These are phyloP conservation scores for Stropharia rugosoannulata DNA, from an alignment of 768 basidiomycete species.

Conservation along the genomic window DNA sequence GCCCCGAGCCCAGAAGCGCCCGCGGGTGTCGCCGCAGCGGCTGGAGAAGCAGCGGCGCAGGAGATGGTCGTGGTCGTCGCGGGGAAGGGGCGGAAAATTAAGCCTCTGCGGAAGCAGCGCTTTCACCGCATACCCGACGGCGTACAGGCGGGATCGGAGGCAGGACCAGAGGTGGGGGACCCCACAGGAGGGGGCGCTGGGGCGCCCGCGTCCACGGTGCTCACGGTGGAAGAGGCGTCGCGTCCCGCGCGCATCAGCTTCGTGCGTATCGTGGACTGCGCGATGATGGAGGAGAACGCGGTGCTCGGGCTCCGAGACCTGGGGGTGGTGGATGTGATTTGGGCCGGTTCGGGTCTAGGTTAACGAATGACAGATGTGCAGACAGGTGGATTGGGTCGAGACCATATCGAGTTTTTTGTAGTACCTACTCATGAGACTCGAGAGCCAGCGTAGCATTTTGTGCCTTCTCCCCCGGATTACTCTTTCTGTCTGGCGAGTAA, in stretches of 20 bases:
- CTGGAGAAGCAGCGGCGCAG: neutral
- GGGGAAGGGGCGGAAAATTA: slow-evolving; percentile 26
- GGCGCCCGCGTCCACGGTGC: slow-evolving; percentile 27
- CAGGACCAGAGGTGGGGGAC: slow-evolving; percentile 11
- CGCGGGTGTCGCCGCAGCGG: neutral
- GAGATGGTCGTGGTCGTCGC: no score
- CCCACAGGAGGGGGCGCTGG: neutral
- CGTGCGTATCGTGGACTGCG: slow-evolving; percentile 41
- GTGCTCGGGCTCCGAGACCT: slow-evolving; percentile 35
- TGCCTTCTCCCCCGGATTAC: no score
- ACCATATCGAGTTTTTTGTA: no score
- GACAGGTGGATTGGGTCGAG: neutral
- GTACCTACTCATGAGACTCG: no score
- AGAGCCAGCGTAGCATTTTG: no score
- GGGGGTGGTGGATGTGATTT: slow-evolving; percentile 36
- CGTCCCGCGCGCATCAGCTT: slow-evolving; percentile 36
- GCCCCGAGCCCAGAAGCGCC: neutral
- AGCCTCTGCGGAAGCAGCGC: slow-evolving; percentile 35
- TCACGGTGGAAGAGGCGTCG: slow-evolving; percentile 36
- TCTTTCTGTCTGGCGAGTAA: no score
- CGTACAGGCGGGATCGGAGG: no score
- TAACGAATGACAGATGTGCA: slow-evolving; percentile 6
- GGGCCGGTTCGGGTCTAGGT: slow-evolving; percentile 21
- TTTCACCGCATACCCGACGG: slow-evolving; percentile 3
- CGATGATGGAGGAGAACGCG: slow-evolving; percentile 34